A percentile compares a stretch with the other conserved stretches of the same genome.
phyloP scores from a whole-genome alignment of 2,329 filamentous ascomycete species.

The Tolypocladium guangdongense region DNA sequence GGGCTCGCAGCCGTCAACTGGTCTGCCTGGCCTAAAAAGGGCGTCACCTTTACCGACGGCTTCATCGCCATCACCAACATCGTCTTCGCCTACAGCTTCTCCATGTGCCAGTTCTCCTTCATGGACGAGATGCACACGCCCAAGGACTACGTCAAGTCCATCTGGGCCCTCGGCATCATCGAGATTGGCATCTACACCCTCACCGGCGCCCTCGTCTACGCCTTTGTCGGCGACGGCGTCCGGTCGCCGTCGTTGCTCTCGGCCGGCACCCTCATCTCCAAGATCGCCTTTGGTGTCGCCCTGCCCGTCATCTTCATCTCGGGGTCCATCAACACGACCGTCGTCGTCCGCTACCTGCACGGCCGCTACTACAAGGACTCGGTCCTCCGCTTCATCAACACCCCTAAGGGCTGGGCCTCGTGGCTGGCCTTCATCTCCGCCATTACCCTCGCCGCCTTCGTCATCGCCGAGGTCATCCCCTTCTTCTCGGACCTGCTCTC shows the following conservation, averaged over 20 bases:
- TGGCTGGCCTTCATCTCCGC: slow-evolving; percentile 48
- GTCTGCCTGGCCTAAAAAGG: slow-evolving; percentile 34
- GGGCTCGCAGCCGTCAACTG: slow-evolving; percentile 23
- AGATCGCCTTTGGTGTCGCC: slow-evolving; percentile 59
- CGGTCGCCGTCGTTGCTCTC: slow-evolving; percentile 58
- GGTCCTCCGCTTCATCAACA: slow-evolving; percentile 35
- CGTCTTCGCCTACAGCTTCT: slow-evolving; percentile 55
- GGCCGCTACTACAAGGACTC: slow-evolving; percentile 32
- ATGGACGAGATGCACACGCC: slow-evolving; percentile 44
- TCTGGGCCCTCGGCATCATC: slow-evolving; percentile 49
- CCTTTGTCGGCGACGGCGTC: slow-evolving; percentile 53
- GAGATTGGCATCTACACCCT: slow-evolving; percentile 57
- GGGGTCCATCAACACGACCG: slow-evolving; percentile 54
- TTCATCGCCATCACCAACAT: slow-evolving; percentile 58
- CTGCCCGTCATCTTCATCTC: slow-evolving; percentile 65
- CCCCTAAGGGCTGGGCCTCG: slow-evolving; percentile 32
- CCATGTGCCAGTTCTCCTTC: slow-evolving; percentile 40
- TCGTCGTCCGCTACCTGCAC: slow-evolving; percentile 34
- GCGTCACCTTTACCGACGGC: slow-evolving; percentile 38
- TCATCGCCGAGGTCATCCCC: slow-evolving; percentile 62
- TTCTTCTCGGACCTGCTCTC: slow-evolving; percentile 57
- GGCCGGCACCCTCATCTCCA: slow-evolving; percentile 45
- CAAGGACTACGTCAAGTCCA: slow-evolving; percentile 37
- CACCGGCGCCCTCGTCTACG: slow-evolving; percentile 57
- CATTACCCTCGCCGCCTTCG: slow-evolving; percentile 53